These are phyloP conservation scores for Geoglossum glabrum DNA, from an alignment of 495 filamentous ascomycete genomes.

Conservation along the genomic window DNA sequence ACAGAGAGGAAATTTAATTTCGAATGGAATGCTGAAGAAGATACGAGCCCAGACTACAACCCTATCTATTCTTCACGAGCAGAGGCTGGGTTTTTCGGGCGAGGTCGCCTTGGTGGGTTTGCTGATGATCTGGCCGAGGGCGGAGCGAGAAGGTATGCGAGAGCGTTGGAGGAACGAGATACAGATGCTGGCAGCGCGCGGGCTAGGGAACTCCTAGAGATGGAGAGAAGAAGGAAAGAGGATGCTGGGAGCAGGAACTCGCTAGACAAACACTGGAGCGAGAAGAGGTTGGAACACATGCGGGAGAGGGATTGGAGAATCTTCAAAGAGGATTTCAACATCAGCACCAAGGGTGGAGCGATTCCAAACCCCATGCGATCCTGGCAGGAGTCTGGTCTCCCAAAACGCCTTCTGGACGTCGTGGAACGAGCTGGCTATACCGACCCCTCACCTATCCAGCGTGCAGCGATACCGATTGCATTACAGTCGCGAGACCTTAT, in stretches of 20 bases:
- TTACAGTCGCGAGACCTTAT: constrained; percentile 87
- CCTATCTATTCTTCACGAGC: constrained; percentile 62
- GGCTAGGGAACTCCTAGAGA: constrained; percentile 67
- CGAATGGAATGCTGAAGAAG: constrained; percentile 92
- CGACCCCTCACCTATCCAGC: constrained; percentile 80
- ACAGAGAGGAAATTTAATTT: constrained; percentile 98
- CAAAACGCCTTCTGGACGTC: constrained; percentile 62
- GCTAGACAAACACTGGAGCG: constrained; percentile 88
- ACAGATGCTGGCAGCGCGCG: constrained; percentile 56
- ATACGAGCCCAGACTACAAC: constrained; percentile 80
- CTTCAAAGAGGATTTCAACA: constrained; percentile 99
- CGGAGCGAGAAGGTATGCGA: constrained; percentile 52
- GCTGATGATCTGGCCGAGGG: constrained; percentile 55
- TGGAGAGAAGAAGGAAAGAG: constrained; percentile 63
- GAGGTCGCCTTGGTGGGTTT: constrained; percentile 67
- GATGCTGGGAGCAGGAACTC: constrained; percentile 45
- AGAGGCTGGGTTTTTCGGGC: constrained; percentile 59
- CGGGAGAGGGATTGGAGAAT: constrained; percentile 97
- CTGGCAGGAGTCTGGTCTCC: constrained; percentile 74
- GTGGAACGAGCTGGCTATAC: constrained; percentile 77
- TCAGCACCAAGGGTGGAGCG: constrained; percentile 70
- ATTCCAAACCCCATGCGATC: constrained; percentile 95
- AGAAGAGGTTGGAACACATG: constrained; percentile 92
- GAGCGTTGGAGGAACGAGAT: constrained; percentile 60
- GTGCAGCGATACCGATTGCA: constrained; percentile 89